phyloP scores from a whole-genome alignment of 768 basidiomycete genomes.

The Strobilomyces echinocephalus region DNA sequence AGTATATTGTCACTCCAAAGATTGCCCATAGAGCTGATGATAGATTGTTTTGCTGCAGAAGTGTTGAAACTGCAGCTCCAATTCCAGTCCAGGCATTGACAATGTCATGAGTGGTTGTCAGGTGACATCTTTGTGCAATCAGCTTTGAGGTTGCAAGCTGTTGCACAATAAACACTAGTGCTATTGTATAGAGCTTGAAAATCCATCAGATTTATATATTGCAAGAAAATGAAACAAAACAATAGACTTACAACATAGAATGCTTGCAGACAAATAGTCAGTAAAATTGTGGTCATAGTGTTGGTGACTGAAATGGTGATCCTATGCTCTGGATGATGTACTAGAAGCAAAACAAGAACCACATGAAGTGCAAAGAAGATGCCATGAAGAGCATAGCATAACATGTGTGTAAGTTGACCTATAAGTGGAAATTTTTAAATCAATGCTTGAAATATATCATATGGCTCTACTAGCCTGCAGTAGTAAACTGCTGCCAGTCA shows the following conservation, averaged over 20 bases:
- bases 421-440: background rate
- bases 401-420: background rate
- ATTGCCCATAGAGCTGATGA: background rate
- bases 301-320: background rate
- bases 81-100: conserved; percentile 19
- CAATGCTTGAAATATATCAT: background rate
- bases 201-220: background rate
- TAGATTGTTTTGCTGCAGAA: conserved; percentile 7
- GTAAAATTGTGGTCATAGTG: background rate
- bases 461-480: background rate
- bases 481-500: too few relatives aligned
- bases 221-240: background rate
- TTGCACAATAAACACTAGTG: conserved; percentile 11
- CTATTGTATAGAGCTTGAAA: background rate
- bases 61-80: conserved; percentile 14
- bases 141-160: conserved; percentile 7
- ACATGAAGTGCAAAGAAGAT: too few relatives aligned
- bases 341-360: too few relatives aligned
- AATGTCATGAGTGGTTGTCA: conserved; percentile 6
- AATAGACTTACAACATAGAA: background rate
- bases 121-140: conserved; percentile 1
- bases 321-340: too few relatives aligned
- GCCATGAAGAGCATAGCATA: background rate
- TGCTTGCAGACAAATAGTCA: background rate
- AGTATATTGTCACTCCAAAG: conserved; percentile 8